A percentile compares a stretch with the other conserved stretches of the same genome.
These are phyloP conservation scores for Pseudotsuga menziesii DNA, from an alignment of 75 land plant species.

Conservation along the genomic window DNA sequence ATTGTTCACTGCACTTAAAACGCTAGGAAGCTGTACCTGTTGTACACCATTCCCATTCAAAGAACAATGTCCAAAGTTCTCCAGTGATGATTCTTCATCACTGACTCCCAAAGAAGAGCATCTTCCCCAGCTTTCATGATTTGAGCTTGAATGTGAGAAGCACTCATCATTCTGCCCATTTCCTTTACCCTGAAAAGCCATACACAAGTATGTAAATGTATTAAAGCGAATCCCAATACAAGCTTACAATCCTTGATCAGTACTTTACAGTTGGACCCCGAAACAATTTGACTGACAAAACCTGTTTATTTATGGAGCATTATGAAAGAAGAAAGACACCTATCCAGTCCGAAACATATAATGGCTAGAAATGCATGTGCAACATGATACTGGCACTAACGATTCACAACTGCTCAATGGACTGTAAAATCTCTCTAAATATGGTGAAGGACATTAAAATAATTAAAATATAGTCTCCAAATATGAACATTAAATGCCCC, in stretches of 20 bases:
- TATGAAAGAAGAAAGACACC: background rate
- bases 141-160: slow-evolving; percentile 63
- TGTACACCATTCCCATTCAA: slow-evolving; percentile 11
- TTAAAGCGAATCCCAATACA: too few species aligned
- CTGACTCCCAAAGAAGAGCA: slow-evolving; percentile 56
- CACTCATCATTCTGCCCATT: slow-evolving; percentile 43
- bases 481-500: too few species aligned
- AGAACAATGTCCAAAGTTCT: slow-evolving; percentile 14
- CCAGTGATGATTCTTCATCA: slow-evolving; percentile 43
- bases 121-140: slow-evolving; percentile 65
- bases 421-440: too few species aligned
- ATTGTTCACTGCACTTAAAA: background rate
- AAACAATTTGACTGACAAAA: background rate
- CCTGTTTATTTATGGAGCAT: background rate
- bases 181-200: slow-evolving; percentile 33
- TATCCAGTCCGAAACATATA: background rate
- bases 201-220: background rate
- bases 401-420: too few species aligned
- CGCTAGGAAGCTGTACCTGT: slow-evolving; percentile 29
- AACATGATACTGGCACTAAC: too few species aligned
- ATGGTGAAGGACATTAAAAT: too few species aligned
- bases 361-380: background rate
- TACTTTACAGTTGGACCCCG: background rate
- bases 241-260: too few species aligned
- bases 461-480: too few species aligned